These are phyloP conservation scores for Vigna radiata DNA, from an alignment of 306 rosid species.

Conservation along the genomic window DNA sequence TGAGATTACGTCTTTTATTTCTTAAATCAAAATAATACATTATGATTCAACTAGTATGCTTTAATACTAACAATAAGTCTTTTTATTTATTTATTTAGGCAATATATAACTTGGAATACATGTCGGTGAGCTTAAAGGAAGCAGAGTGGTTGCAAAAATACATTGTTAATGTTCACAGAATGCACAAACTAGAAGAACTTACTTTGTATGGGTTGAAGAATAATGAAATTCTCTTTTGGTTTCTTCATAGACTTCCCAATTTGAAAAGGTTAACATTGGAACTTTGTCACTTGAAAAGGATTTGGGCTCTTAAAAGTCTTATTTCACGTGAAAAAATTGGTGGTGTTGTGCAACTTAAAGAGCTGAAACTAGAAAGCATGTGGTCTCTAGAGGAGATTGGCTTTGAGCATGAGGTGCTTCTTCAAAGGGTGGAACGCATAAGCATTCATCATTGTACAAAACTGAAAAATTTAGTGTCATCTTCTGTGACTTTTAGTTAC, in stretches of 20 bases:
- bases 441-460: background rate
- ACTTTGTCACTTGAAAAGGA: background rate
- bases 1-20: background rate
- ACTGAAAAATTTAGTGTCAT: background rate
- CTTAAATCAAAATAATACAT: background rate
- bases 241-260: slow-evolving; percentile 33
- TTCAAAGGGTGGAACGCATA: slow-evolving; percentile 26
- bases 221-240: slow-evolving; percentile 18
- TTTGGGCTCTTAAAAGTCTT: background rate
- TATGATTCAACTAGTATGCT: background rate
- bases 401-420: slow-evolving; percentile 22
- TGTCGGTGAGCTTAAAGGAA: background rate
- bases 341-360: slow-evolving; percentile 18
- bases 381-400: background rate
- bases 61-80: background rate
- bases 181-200: slow-evolving; percentile 18
- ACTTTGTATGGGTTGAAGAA: background rate
- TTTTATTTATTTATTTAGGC: slow-evolving; percentile 12
- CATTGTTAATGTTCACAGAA: background rate
- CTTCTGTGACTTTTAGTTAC: slow-evolving; percentile 8
- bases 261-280: background rate
- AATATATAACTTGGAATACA: background rate
- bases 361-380: background rate
- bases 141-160: background rate
- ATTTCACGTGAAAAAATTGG: slow-evolving; percentile 4